phyloP scores from a whole-genome alignment of 345 rosid species.

The Lumnitzera littorea region DNA sequence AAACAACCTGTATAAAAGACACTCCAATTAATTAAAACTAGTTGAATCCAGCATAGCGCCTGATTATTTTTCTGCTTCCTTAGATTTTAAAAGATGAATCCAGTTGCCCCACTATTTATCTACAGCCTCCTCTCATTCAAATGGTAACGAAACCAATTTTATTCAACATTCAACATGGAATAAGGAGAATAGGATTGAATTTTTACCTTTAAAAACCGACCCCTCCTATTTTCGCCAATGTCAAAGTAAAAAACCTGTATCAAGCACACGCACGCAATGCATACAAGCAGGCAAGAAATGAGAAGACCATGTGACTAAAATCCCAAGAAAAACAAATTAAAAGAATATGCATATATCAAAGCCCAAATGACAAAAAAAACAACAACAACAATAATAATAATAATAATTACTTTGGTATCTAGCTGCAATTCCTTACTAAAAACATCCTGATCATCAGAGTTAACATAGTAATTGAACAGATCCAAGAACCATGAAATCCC shows the following conservation, averaged over 20 bases:
- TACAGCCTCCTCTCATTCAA: neutral
- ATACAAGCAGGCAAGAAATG: neutral
- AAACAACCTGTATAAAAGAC: too few relatives aligned
- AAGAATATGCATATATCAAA: neutral
- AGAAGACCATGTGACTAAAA: neutral
- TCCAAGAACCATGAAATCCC: constrained; percentile 99
- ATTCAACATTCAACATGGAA: neutral
- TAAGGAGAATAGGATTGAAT: neutral
- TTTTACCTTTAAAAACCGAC: constrained; percentile 85
- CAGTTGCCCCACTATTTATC: too few relatives aligned
- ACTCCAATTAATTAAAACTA: too few relatives aligned
- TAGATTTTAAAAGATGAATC: too few relatives aligned
- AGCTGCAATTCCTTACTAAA: constrained; percentile 97
- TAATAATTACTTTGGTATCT: constrained; percentile 61
- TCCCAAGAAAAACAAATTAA: neutral
- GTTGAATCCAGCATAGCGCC: too few relatives aligned
- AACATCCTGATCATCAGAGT: constrained; percentile 80
- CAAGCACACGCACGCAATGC: neutral
- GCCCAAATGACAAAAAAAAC: neutral
- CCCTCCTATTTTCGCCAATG: constrained; percentile 93
- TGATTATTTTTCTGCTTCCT: too few relatives aligned
- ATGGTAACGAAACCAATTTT: neutral
- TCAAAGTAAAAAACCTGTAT: constrained; percentile 88
- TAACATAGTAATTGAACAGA: constrained; percentile 93
- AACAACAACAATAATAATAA: neutral